Base-by-base conservation (phyloP, 192 early-diverging fungal species). In the Backusella circina region DNA sequence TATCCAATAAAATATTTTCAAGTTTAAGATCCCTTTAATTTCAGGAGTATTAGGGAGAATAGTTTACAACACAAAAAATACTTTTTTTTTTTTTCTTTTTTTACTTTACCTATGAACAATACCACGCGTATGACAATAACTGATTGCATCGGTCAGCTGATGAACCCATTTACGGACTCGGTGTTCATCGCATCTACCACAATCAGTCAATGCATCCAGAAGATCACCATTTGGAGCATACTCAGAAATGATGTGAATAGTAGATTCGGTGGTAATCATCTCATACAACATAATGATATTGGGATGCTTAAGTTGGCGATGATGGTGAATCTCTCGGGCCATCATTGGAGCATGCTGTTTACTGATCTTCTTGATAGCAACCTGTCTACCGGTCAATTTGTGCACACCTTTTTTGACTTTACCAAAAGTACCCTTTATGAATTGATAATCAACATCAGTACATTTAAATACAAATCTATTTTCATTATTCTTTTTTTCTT, bases 241-340 rank as follows among this genome's bases (percentile, higher is more conserved):
- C 79, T 95, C 94, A 39, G 88, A 88, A n/a, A 95, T 86, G 75
- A 95, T 88, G 78, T 93, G 93, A 71, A 95, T 94, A 67, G 89
- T 84, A 31, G 84, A 86, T 78, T 94, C 92, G 18, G 89, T 89
- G 21, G 84, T 77, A 26, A 95, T 84, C 23, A 95, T 90, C 76
- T 95, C 94, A 74, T 93, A 91, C 8, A 95, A 85, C 23, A 88
- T 88, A 9, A 90, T 86, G 44, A 95, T 93, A 82, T 95, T 93
- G 8, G 93, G 90, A 70, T 95, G 94, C 41, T 87, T 84, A 47
- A 95, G 80, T 65, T 92, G 90, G 5, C 93, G 83, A 75, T 86
- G 85, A 73, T 85, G 87, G 69, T 86, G 83, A 66, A 95, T 90
- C 79, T 91, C 90, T 15, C 89, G 80, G 38, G 89, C 88, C 47